Conservation (phyloP, 192 early-diverging fungal species). For the Coemansia sp. region DNA sequence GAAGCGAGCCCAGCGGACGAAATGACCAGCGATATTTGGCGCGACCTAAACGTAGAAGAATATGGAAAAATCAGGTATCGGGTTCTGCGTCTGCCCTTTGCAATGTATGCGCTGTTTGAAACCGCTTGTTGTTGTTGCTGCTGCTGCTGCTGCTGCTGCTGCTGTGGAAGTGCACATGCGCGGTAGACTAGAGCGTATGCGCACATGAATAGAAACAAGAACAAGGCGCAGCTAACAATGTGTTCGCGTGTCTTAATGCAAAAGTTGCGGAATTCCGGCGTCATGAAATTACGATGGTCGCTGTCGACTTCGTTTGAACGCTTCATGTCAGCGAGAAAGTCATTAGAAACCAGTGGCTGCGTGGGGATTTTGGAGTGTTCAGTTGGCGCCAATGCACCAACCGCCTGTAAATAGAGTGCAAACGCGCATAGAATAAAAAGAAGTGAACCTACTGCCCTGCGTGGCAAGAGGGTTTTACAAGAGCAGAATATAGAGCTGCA, state of each 20-base stretch:
- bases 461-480: not conserved
- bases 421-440: not conserved
- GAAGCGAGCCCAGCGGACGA: conserved; percentile 39
- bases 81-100: not conserved
- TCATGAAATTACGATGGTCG: conserved; percentile 56
- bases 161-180: conserved; percentile 18
- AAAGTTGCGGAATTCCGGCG: conserved; percentile 48
- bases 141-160: not conserved
- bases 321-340: conserved; percentile 51
- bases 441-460: not conserved
- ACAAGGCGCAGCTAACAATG: conserved; percentile 34
- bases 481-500: not conserved
- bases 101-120: not conserved
- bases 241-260: conserved; percentile 50
- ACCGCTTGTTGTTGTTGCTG: not conserved
- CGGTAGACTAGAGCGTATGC: conserved; percentile 36
- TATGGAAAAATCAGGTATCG: conserved; percentile 38
- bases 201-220: conserved; percentile 34
- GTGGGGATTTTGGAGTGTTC: not conserved
- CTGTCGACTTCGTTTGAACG: conserved; percentile 47
- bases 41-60: conserved; percentile 36
- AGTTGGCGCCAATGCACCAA: conserved; percentile 1
- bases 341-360: not conserved
- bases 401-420: not conserved
- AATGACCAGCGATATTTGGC: conserved; percentile 39